phyloP scores from a whole-genome alignment of 305 asterid genomes.

The Fraxinus platypoda region DNA sequence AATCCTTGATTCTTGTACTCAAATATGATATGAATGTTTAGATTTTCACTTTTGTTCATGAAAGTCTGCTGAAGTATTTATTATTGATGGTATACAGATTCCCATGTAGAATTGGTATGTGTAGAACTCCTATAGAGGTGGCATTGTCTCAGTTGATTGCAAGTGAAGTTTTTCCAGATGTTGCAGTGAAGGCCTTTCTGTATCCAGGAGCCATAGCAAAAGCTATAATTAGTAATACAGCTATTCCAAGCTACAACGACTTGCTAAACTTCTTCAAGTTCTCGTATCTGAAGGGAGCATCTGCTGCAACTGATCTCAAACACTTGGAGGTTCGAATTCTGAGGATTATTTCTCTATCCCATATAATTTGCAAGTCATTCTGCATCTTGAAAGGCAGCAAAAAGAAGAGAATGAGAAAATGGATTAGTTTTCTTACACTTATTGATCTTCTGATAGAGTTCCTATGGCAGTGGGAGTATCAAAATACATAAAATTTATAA shows the following conservation, averaged over 20 bases:
- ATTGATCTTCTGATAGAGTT: neutral
- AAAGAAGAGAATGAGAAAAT: neutral
- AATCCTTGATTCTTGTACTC: neutral
- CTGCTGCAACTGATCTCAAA: constrained; percentile 40
- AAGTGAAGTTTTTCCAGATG: constrained; percentile 42
- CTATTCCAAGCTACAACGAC: constrained; percentile 42
- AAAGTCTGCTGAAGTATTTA: neutral
- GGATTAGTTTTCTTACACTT: neutral
- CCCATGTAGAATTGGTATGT: constrained; percentile 58
- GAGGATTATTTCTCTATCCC: neutral
- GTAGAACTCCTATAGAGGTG: constrained; percentile 59
- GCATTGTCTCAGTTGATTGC: constrained; percentile 45
- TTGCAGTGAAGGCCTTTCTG: constrained; percentile 47
- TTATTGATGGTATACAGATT: constrained; percentile 39
- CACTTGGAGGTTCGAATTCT: constrained; percentile 61
- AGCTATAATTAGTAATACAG: constrained; percentile 32
- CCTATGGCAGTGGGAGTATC: neutral
- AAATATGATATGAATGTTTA: neutral
- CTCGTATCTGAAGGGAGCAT: constrained; percentile 18
- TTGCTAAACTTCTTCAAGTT: constrained; percentile 37
- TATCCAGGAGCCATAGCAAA: constrained; percentile 61
- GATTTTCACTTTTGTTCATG: neutral
- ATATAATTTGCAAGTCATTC: neutral
- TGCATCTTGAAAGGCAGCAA: neutral
- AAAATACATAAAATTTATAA: too few relatives aligned